These are phyloP conservation scores for Fusarium pininemorale DNA, from an alignment of 2,329 filamentous ascomycete genomes.

Conservation along the genomic window DNA sequence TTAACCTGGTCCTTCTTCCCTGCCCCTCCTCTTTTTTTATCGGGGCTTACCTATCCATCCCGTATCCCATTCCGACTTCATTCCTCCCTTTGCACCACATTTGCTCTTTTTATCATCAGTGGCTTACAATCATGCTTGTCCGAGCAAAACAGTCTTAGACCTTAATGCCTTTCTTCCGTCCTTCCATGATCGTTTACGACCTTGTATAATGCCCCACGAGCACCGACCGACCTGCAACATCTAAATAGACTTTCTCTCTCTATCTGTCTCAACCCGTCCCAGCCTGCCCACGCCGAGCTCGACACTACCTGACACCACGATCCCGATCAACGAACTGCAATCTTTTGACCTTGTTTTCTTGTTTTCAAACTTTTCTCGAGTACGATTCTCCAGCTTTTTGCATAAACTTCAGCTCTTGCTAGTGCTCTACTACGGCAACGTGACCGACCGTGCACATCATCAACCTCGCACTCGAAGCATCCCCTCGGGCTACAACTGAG, in stretches of 20 bases:
- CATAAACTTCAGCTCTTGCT: constrained; percentile 31
- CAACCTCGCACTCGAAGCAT: constrained; percentile 31
- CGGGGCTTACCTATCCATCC: constrained; percentile 35
- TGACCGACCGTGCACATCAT: constrained; percentile 32
- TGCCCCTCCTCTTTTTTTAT: constrained; percentile 42
- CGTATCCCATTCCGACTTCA: constrained; percentile 33
- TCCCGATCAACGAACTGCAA: constrained; percentile 8
- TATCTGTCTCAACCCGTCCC: constrained; percentile 12
- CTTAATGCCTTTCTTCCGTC: constrained; percentile 42
- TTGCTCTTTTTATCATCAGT: constrained; percentile 24
- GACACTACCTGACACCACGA: constrained; percentile 10
- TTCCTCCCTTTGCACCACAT: constrained; percentile 36
- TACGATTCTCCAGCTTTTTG: constrained; percentile 12
- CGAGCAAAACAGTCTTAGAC: constrained; percentile 38
- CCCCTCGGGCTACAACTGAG: constrained; percentile 19
- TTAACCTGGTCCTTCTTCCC: constrained; percentile 28
- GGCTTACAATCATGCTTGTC: constrained; percentile 34
- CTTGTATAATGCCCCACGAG: constrained; percentile 42
- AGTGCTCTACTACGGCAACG: constrained; percentile 20
- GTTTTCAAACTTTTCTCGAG: not conserved
- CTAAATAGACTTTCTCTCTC: constrained; percentile 35
- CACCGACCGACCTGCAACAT: constrained; percentile 35
- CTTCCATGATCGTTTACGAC: constrained; percentile 41
- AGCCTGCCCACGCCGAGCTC: constrained; percentile 32
- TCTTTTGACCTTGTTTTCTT: not conserved